Base-by-base conservation (phyloP, 2,329 filamentous ascomycete genomes). In the Claviceps fusiformis region DNA sequence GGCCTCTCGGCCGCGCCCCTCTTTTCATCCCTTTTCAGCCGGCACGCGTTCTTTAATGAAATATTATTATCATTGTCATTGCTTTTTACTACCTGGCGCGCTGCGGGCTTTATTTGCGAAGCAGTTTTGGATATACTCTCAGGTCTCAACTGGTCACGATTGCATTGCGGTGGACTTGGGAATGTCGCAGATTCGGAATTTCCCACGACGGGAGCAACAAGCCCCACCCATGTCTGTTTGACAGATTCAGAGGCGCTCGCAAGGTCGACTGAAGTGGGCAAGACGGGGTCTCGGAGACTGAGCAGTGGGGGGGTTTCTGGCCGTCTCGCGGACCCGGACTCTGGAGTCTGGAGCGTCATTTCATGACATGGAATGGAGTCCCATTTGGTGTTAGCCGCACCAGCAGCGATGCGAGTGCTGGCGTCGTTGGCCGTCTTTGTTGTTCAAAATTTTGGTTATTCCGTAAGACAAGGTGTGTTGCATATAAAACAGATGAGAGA, bases 211-310 rank as follows among this genome's bases (percentile, higher is more conserved):
- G 48, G 35, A 43, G 47, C 31, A 43, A 27, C 31, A 43, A 27
- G 35, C 52, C 41, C 51, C 52, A 49, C 52, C 47, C 35, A 50
- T 45, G 53, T 50, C 44, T 47, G 44, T 56, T 52, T 59, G 52
- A 50, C 54, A 59, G 46, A 37, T 43, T 39, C 27, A 24, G 47
- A 58, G 53, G 47, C 48, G 54, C 58, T 69, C 67, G 67, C 67
- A 70, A 70, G 64, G 58, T 57, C 62, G 60, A 59, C 67, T 68
- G 53, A 54, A 66, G 63, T 67, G 62, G 66, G 67, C 61, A 67
- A 66, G 61, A 29, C 31, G 52, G 31, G 52, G n/a, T 17, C 24
- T 24, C 24, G 24, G 24, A 24, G 24, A 24, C 24, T 24, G 24
- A 24, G 24, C 24, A 24, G 24, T 24, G 24, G 24, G 24, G 19